Percentiles rank a stretch among this genome's conserved stretches.
Evolutionary conservation across 345 rosid genomes (phyloP).

Genomic region (Noccaea bulbosa): DNA sequence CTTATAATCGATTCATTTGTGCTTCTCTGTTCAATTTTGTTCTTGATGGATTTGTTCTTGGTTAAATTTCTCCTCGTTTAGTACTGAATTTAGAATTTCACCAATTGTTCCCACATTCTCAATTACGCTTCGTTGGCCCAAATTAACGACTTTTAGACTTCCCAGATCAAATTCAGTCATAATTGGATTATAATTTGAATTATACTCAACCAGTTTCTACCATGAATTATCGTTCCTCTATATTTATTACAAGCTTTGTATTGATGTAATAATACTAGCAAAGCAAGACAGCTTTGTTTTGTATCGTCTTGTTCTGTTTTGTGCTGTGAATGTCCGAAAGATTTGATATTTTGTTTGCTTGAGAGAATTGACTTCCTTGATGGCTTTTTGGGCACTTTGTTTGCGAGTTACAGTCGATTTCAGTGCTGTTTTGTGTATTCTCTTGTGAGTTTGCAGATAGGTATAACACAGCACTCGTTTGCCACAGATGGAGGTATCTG

Average conservation of each 20-base stretch:
- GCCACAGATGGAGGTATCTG: constrained; percentile 97
- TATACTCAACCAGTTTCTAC: background rate
- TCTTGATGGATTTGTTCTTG: background rate
- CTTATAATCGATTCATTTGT: background rate
- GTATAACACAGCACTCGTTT: constrained; percentile 99
- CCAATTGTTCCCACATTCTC: background rate
- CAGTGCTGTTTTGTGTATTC: constrained; percentile 49
- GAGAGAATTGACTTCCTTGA: constrained; percentile 9
- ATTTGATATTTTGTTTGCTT: constrained; percentile 10
- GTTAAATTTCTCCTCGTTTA: background rate
- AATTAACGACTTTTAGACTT: background rate
- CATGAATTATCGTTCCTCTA: background rate
- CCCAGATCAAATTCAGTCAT: background rate
- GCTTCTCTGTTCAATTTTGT: constrained; percentile 15
- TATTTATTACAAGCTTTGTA: background rate
- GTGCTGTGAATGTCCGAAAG: background rate
- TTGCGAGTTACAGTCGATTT: constrained; percentile 13
- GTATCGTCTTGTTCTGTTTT: constrained; percentile 4
- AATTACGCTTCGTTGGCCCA: constrained; percentile 14
- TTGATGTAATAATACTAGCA: background rate
- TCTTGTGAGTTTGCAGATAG: constrained; percentile 93
- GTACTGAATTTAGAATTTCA: background rate
- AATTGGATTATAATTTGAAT: constrained; percentile 1
- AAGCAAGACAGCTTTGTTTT: background rate
- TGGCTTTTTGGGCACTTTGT: background rate